A percentile compares a stretch with the other conserved stretches of the same genome.
Evolutionary conservation across 2,329 filamentous ascomycete genomes (phyloP).

Genomic region (Beauveria brongniartii): DNA sequence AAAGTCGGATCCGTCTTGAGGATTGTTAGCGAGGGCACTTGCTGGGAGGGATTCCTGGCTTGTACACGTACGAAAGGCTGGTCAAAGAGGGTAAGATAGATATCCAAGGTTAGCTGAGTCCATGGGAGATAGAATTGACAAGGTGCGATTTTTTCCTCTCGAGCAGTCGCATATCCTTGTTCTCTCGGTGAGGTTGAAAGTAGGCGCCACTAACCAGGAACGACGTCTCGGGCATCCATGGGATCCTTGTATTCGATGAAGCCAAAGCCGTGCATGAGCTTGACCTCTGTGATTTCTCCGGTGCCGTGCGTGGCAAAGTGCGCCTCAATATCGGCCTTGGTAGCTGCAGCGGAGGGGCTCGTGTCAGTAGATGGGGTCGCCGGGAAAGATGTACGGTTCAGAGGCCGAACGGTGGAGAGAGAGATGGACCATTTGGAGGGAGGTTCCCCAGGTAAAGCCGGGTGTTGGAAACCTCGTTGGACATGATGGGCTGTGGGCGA

Average conservation of each 20-base stretch:
- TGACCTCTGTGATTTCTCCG: slow-evolving; percentile 97
- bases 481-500: slow-evolving; percentile 45
- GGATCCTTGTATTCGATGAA: slow-evolving; percentile 99
- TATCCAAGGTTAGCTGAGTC: slow-evolving; percentile 12
- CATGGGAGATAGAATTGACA: not conserved
- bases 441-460: slow-evolving; percentile 97
- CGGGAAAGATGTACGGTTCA: not conserved
- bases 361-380: slow-evolving; percentile 33
- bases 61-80: slow-evolving; percentile 53
- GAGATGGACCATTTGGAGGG: slow-evolving; percentile 73
- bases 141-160: not conserved
- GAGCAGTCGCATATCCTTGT: not conserved
- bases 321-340: slow-evolving; percentile 91
- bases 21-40: slow-evolving; percentile 17
- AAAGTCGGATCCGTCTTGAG: slow-evolving; percentile 85
- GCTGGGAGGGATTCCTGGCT: not conserved
- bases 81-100: slow-evolving; percentile 13
- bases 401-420: slow-evolving; percentile 9
- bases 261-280: slow-evolving; percentile 99
- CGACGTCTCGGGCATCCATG: slow-evolving; percentile 96
- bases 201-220: slow-evolving; percentile 65
- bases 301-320: slow-evolving; percentile 95
- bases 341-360: slow-evolving; percentile 54
- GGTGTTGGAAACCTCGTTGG: slow-evolving; percentile 78
- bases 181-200: not conserved